Percentiles rank a stretch among this genome's conserved stretches.
Evolutionary conservation across 768 basidiomycete species (phyloP).

Genomic region (Tylopilus vinaceipallidus): DNA sequence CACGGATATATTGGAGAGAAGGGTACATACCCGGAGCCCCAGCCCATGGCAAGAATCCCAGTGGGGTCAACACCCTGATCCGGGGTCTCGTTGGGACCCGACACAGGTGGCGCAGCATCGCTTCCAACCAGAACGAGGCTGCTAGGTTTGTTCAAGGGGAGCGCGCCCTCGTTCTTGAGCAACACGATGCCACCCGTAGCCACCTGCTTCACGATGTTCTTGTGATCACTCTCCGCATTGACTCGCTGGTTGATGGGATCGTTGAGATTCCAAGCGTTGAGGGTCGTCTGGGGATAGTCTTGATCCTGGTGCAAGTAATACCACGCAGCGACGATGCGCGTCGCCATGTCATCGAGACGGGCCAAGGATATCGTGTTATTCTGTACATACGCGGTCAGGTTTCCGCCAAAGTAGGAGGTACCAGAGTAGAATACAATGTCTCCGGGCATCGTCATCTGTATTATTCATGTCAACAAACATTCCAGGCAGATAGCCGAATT

Average conservation of each 20-base stretch:
- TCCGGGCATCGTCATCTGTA: conserved; percentile 73
- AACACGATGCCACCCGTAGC: conserved; percentile 65
- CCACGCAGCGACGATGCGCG: conserved; percentile 67
- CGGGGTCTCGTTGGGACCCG: conserved; percentile 69
- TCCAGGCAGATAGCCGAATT: background rate
- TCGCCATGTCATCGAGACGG: conserved; percentile 70
- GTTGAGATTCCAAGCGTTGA: conserved; percentile 28
- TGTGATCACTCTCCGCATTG: conserved; percentile 58
- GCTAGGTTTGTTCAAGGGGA: conserved; percentile 60
- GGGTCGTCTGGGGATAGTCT: conserved; percentile 24
- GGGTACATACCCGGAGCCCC: conserved; percentile 69
- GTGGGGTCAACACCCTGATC: conserved; percentile 58
- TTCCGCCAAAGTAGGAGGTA: conserved; percentile 55
- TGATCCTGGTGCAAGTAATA: conserved; percentile 38
- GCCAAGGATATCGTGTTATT: conserved; percentile 56
- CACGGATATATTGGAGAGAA: background rate
- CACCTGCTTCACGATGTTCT: conserved; percentile 53
- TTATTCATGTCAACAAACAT: background rate
- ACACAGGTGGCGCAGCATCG: conserved; percentile 57
- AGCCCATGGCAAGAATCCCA: conserved; percentile 86
- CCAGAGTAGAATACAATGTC: conserved; percentile 43
- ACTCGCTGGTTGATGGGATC: conserved; percentile 41
- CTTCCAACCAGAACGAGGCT: conserved; percentile 64
- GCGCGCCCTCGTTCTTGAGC: conserved; percentile 58
- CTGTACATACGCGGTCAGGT: conserved; percentile 56